These are phyloP conservation scores for Xylaria curta DNA, from an alignment of 495 filamentous ascomycete genomes.

Conservation along the genomic window DNA sequence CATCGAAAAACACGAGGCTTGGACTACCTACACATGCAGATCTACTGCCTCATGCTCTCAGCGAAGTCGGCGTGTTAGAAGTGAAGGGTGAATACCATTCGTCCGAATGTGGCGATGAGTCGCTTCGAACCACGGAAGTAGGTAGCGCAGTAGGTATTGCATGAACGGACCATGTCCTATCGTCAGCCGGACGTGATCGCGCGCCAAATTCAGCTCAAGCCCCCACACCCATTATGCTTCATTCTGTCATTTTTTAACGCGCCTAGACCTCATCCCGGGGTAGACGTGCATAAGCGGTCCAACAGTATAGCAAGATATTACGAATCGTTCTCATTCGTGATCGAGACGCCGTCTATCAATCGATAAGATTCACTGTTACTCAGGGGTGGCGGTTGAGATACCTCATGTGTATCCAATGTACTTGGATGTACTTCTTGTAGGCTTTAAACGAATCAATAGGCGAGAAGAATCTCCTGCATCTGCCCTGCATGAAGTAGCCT, in stretches of 20 bases:
- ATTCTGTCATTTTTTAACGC: neutral
- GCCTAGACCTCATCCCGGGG: conserved; percentile 5
- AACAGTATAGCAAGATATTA: neutral
- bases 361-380: conserved; percentile 3
- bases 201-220: conserved; percentile 15
- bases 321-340: conserved; percentile 13
- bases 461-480: conserved; percentile 19
- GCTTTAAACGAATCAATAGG: neutral
- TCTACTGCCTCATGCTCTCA: neutral
- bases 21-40: conserved; percentile 5
- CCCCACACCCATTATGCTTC: conserved; percentile 8
- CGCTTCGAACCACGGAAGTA: conserved; percentile 1
- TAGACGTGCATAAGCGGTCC: neutral
- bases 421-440: neutral
- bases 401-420: neutral
- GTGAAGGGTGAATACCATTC: conserved; percentile 18
- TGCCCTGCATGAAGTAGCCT: conserved; percentile 24
- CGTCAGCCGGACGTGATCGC: conserved; percentile 12
- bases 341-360: conserved; percentile 9
- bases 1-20: conserved; percentile 11
- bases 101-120: conserved; percentile 18
- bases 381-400: neutral
- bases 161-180: conserved; percentile 11
- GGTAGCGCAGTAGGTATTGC: conserved; percentile 12
- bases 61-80: conserved; percentile 9